Base-by-base conservation (phyloP, 108 stramenopile genomes). In the Cyclostephanos invisitatus region DNA sequence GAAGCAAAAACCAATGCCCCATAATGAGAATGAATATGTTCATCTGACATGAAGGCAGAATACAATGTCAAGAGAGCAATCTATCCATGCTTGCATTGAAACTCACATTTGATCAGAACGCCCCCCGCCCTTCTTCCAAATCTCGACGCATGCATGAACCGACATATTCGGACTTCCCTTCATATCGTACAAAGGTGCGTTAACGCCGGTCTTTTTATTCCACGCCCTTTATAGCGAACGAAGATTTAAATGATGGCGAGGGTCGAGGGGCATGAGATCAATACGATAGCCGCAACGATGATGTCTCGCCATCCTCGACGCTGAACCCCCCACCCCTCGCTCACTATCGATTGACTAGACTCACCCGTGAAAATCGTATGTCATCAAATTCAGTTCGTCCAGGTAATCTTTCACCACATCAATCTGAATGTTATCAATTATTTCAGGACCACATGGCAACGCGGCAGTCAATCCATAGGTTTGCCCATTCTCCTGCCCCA, bases 371-470 rank as follows among this genome's bases (percentile, higher is more conserved):
- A 78, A 20, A 50, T 56, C 78, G 28, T 82, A 82, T 3, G 81
- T 73, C 81, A 82, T 82, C 20, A 82, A 50, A 37, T 77, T 77
- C 11, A 82, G 61, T 40, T 82, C 81, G 0, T 60, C 64, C 10
- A 81, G 36, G 4, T 47, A 17, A 7, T 62, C 54, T 14, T 11
- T 22, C 4, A 81, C 51, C 8, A 7, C 6, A 28, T 59, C 70
- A 18, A 82, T 44, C 22, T 77, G 48, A 25, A 72, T 64, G 15
- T 72, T 72, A 8, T 49, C 62, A 28, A 77, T 77, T 5, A 51
- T 7, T n/a, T 47, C 36, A 42, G 76, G 57, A 18, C 81, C 76
- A 47, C 81, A 82, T 15, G 81, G 81, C 44, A 82, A n/a, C 0
- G 81, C 81, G 37, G 72, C 59, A 15, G 81, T 78, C 0, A 82